Evolutionary conservation across 495 filamentous ascomycete species (phyloP).

Genomic region (Talaromyces stipitatus): DNA sequence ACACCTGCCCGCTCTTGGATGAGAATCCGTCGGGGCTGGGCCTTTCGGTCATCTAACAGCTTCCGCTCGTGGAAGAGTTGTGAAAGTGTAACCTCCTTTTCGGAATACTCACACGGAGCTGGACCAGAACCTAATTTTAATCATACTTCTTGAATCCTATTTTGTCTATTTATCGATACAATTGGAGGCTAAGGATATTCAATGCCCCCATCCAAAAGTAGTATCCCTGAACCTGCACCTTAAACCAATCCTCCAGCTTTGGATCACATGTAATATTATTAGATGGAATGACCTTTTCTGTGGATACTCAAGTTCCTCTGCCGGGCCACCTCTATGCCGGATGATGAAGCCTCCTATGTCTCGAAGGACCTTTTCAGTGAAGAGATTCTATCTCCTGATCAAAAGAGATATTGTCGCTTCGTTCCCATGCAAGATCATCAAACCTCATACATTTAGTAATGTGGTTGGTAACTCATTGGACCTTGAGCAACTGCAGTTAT

Average conservation of each 20-base stretch:
- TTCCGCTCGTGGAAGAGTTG: slow-evolving; percentile 20
- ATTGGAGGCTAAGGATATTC: no score
- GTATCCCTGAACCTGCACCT: no score
- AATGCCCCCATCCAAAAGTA: no score
- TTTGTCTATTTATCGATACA: no score
- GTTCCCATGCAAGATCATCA: slow-evolving; percentile 23
- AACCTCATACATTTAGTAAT: no score
- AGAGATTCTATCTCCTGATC: slow-evolving; percentile 13
- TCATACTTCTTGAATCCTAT: no score
- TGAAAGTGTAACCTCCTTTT: slow-evolving; percentile 14
- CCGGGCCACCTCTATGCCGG: slow-evolving; percentile 4
- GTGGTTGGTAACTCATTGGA: no score
- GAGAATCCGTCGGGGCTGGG: slow-evolving; percentile 23
- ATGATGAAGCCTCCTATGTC: slow-evolving; percentile 18
- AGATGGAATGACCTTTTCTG: slow-evolving; percentile 13
- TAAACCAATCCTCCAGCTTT: no score
- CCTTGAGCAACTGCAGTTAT: no score
- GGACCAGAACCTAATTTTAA: no score
- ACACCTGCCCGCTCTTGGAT: slow-evolving; percentile 35
- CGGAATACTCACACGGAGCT: no score
- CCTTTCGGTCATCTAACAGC: slow-evolving; percentile 8
- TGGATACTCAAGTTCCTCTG: not conserved
- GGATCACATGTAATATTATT: no score
- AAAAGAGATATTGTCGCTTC: slow-evolving; percentile 15
- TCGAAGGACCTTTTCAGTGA: slow-evolving; percentile 12